Evolutionary conservation across 2,329 filamentous ascomycete species (phyloP).

Genomic region (Arthrinium phaeospermum): DNA sequence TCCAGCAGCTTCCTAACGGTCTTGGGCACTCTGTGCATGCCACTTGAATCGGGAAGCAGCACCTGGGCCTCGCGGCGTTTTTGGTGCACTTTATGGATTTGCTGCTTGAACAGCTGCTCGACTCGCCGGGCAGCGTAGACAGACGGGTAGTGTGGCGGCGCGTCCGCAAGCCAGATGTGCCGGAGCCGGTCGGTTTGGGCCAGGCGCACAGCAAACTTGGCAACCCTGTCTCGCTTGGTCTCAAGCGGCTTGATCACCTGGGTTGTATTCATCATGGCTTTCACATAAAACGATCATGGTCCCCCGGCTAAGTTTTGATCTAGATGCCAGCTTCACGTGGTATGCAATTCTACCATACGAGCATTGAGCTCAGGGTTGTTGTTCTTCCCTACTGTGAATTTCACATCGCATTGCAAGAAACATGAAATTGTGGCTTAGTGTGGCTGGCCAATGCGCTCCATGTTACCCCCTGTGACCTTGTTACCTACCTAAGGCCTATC

Average conservation of each 20-base stretch:
- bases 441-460: neutral
- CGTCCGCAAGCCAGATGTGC: conserved; percentile 2
- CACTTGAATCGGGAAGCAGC: no score
- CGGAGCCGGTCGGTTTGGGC: conserved; percentile 1
- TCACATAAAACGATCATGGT: neutral
- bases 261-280: neutral
- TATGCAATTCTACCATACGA: neutral
- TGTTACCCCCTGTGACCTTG: neutral
- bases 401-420: neutral
- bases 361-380: neutral
- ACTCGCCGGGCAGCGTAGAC: neutral
- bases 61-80: neutral
- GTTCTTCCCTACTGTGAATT: neutral
- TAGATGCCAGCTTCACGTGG: neutral
- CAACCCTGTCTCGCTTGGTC: neutral
- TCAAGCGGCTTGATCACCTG: neutral
- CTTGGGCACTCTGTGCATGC: neutral
- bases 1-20: neutral
- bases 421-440: neutral
- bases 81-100: neutral
- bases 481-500: neutral
- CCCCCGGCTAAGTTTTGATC: neutral
- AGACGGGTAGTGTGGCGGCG: conserved; percentile 11
- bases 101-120: neutral
- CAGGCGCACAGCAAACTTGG: neutral